These are phyloP conservation scores for Calonectria henricotiae DNA, from an alignment of 2,329 filamentous ascomycete genomes.

Conservation along the genomic window DNA sequence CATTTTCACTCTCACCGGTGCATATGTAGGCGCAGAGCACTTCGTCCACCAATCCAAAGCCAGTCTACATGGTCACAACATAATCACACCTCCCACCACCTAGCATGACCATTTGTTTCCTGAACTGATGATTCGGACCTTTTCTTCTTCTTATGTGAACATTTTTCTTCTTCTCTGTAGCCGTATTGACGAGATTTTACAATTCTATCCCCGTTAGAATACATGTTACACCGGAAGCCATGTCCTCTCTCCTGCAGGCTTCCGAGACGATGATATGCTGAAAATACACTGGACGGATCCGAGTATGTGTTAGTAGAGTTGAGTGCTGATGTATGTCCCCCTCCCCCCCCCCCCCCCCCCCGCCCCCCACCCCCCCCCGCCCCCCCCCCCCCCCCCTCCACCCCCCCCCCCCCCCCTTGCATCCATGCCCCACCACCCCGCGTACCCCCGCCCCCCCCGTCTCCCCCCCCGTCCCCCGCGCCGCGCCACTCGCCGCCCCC, in stretches of 20 bases:
- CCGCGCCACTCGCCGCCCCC: no score
- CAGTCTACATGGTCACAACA: neutral
- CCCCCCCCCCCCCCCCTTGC: no score
- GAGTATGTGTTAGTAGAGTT: slow-evolving; percentile 52
- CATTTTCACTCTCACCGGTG: neutral
- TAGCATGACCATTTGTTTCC: neutral
- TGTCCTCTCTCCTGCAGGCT: slow-evolving; percentile 34
- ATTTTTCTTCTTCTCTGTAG: slow-evolving; percentile 10
- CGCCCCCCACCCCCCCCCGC: no score
- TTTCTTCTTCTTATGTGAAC: slow-evolving; percentile 12
- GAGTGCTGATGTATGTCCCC: slow-evolving; percentile 50
- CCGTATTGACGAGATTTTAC: slow-evolving; percentile 44
- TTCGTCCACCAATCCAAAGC: slow-evolving; percentile 9
- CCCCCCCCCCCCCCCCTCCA: no score
- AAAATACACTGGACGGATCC: slow-evolving; percentile 50
- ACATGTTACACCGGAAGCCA: slow-evolving; percentile 48
- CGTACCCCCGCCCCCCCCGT: no score
- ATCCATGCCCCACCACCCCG: no score
- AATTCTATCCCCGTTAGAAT: slow-evolving; percentile 52
- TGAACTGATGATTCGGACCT: neutral
- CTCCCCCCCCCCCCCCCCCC: no score
- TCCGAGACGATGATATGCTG: slow-evolving; percentile 45
- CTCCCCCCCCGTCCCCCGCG: no score
- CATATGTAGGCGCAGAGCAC: slow-evolving; percentile 19
- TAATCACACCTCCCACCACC: neutral